Evolutionary conservation across 495 filamentous ascomycete genomes (phyloP), one percentile per base, ranked within the genome.

Genomic region (Lasiosphaeris hirsuta): DNA sequence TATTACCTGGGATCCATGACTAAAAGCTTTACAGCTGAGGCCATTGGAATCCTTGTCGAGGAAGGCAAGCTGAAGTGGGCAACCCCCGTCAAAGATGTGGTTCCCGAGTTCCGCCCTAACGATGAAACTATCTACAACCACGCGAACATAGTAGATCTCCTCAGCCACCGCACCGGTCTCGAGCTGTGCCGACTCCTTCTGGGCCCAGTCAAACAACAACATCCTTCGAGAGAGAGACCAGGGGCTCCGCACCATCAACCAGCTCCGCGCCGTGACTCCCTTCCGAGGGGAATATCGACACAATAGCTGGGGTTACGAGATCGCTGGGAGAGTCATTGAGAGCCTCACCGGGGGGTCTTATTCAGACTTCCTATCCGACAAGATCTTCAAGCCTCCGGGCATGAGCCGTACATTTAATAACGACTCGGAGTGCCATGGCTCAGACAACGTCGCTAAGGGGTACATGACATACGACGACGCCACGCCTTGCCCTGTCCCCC

Each of bases 251-350:
- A 44, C 42, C 36, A 40, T 58, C 33, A 42, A 49, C n/a, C 47
- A 52, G 33, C 40, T 58, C 1, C 38, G 17, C 11, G 35, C 49
- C 17, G 34, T 52, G 14, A 33, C 35, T 13, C 39, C 47, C 30
- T 48, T 61, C 39, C 54, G 59, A n/a, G 19, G 4, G 3, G 43
- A 64, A 17, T 72, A 48, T 39, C 38, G 38, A 33, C 70, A 72
- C 59, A 68, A 65, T 43, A 65, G 64, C 46, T 58, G 54, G 37
- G 49, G 54, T 38, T 70, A 69, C 19, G 59, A 54, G 36, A 33
- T 70, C 19, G 61, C 61, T 0, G 68, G 61, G 36, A 19, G 50
- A 3, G 51, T 70, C 7, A 59, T 68, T 15, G 63, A 69, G 41
- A 58, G 57, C 18, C 10, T 62, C 10, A 54, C 61, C 6, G 57